Evolutionary conservation across 768 basidiomycete species (phyloP).

Genomic region (Roridomyces roridus): DNA sequence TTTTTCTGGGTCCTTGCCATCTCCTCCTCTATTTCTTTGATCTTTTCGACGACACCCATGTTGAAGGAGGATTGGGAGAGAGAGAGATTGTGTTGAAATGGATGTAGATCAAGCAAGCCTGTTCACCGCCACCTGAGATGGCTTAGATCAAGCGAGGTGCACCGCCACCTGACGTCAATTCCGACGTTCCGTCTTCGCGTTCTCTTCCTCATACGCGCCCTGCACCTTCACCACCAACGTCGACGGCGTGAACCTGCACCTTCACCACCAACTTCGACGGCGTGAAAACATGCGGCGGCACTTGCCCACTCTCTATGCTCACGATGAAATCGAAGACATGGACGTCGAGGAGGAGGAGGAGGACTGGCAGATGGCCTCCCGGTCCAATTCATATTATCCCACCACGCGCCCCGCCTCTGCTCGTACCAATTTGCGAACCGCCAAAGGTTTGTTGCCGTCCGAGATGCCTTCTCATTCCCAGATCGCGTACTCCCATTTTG

Average conservation of each 20-base stretch:
- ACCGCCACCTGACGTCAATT: too few species aligned
- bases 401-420: conserved; percentile 32
- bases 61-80: too few species aligned
- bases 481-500: conserved; percentile 82
- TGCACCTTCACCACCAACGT: too few species aligned
- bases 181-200: too few species aligned
- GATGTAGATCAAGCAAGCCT: too few species aligned
- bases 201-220: too few species aligned
- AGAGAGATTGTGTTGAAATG: too few species aligned
- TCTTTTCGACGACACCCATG: conserved; percentile 98
- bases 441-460: conserved; percentile 29
- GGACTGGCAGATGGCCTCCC: conserved; percentile 47
- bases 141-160: too few species aligned
- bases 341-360: conserved; percentile 57
- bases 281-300: conserved; percentile 60
- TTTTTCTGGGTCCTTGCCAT: conserved; percentile 99
- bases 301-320: conserved; percentile 72
- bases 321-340: conserved; percentile 63
- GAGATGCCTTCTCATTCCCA: conserved; percentile 26
- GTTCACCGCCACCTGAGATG: too few species aligned
- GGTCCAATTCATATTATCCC: conserved; percentile 41
- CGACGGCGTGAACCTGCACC: too few species aligned
- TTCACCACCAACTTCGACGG: background rate
- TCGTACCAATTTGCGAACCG: conserved; percentile 32
- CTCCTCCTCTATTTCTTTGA: conserved; percentile 98